Percentiles rank a stretch among this genome's conserved stretches.
phyloP scores from a whole-genome alignment of 1,139 yeast species.

The Candida sanyaensis region DNA sequence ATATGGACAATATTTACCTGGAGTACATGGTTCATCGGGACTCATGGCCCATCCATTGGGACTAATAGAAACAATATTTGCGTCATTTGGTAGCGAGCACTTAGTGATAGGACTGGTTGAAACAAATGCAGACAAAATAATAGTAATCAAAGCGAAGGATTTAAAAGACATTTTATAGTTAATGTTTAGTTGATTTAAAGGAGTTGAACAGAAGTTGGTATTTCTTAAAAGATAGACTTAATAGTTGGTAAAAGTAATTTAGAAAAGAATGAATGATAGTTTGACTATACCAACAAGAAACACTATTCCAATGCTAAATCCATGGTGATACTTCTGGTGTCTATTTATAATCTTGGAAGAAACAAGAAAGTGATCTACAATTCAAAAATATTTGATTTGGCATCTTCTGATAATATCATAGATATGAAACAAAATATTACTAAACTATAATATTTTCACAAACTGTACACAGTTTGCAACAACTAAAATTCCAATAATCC shows the following conservation, averaged over 20 bases:
- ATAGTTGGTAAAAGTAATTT: background rate
- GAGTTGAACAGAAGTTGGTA: background rate
- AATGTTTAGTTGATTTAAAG: background rate
- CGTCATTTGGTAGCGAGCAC: constrained; percentile 66
- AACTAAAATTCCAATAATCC: too few species aligned
- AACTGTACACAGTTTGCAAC: too few species aligned
- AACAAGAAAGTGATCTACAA: too few species aligned
- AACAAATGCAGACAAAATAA: background rate
- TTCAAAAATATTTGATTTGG: too few species aligned
- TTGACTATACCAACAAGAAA: too few species aligned
- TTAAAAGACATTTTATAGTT: background rate
- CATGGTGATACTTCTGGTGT: background rate
- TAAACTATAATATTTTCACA: too few species aligned
- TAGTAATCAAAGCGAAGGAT: background rate
- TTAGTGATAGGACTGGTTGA: constrained; percentile 7
- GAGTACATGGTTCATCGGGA: constrained; percentile 69
- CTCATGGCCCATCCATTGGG: constrained; percentile 87
- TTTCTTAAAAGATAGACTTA: background rate
- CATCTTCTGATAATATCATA: too few species aligned
- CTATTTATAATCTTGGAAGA: background rate
- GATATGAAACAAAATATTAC: too few species aligned
- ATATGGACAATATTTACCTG: constrained; percentile 82
- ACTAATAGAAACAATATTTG: constrained; percentile 67
- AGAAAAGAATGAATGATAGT: background rate
- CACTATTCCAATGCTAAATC: background rate